Evolutionary conservation across 1,284 basidiomycete species (phyloP), one percentile per base, ranked within the genome.

Genomic region (Ustilago sp.): DNA sequence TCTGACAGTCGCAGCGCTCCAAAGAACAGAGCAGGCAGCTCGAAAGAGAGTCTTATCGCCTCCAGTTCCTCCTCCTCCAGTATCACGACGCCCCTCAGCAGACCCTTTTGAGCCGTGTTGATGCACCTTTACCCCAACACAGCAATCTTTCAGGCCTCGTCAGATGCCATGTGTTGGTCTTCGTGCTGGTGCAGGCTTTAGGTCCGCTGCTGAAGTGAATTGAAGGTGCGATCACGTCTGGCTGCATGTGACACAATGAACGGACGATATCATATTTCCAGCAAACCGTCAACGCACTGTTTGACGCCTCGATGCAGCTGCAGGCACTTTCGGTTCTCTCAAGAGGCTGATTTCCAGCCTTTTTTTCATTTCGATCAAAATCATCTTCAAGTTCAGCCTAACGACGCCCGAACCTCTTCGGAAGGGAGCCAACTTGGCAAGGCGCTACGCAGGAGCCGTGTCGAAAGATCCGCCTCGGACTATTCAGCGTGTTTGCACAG

Each of bases 271-370:
- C 45, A 51, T 38, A 31, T 38, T 59, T 38, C 11, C 12, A 13
- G 9, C 17, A 32, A 28, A 31, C 5, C 13, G 17, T 38, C 17
- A 36, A 31, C 12, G 68, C 68, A 56, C 62, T 65, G 59, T 71
- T 62, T 50, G 68, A 71, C 63, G 63, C 59, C 54, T 51, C 50
- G 41, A 39, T 17, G 52, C 50, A 51, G 59, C 28, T 60, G 57
- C 57, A 59, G 13, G 23, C 9, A 17, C 35, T 31, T 47, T 11
- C 45, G 11, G n/a, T 28, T 8, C n/a, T n/a, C 43, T 28, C 2
- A n/a, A 34, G 19, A 9, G 32, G 17, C 8, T 47, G 31, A 36
- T 36, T 55, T 55, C 36, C 19, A 53, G 28, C 38, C 12, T 38
- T 36, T 55, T 41, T 55, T 31, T 41, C 31, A 41, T 36, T 52